Evolutionary conservation across 148 eudicot genomes (phyloP).

Genomic region (Rhododendron griersonianum): DNA sequence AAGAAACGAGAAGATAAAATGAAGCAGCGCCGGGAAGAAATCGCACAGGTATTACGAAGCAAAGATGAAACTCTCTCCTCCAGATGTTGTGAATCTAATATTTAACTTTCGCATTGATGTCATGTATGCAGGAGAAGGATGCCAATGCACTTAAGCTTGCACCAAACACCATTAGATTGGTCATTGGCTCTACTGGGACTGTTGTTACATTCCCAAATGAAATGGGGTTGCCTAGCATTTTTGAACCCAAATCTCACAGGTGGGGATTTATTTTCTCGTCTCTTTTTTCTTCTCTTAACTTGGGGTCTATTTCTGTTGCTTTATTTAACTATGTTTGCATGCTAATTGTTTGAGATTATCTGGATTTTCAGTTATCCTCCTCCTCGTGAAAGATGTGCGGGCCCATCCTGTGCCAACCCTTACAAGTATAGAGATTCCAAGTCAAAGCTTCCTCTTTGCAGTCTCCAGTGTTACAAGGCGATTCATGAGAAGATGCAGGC

Average conservation of each 20-base stretch:
- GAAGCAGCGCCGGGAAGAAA: constrained; percentile 82
- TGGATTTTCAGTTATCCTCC: constrained; percentile 70
- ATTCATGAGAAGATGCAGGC: constrained; percentile 42
- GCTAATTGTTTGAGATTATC: constrained; percentile 1
- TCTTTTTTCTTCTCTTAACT: background rate
- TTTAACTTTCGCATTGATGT: background rate
- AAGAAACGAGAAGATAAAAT: constrained; percentile 85
- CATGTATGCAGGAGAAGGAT: constrained; percentile 62
- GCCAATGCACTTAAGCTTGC: constrained; percentile 54
- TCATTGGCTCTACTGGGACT: constrained; percentile 73
- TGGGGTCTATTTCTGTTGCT: background rate
- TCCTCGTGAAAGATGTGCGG: constrained; percentile 81
- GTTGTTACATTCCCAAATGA: constrained; percentile 68
- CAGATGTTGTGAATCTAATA: background rate
- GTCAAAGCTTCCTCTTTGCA: constrained; percentile 82
- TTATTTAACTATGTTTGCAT: background rate
- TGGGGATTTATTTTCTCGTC: constrained; percentile 11
- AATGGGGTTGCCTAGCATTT: constrained; percentile 64
- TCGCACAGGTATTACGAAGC: constrained; percentile 60
- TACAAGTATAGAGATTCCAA: constrained; percentile 91
- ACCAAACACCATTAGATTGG: constrained; percentile 52
- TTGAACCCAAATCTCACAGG: constrained; percentile 56
- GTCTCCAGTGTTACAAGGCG: constrained; percentile 87
- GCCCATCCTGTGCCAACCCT: constrained; percentile 65
- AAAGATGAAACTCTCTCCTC: background rate